Evolutionary conservation across 805 yeast genomes (phyloP), one percentile per base, ranked within the genome.

Genomic region (Sugiyamaella americana): DNA sequence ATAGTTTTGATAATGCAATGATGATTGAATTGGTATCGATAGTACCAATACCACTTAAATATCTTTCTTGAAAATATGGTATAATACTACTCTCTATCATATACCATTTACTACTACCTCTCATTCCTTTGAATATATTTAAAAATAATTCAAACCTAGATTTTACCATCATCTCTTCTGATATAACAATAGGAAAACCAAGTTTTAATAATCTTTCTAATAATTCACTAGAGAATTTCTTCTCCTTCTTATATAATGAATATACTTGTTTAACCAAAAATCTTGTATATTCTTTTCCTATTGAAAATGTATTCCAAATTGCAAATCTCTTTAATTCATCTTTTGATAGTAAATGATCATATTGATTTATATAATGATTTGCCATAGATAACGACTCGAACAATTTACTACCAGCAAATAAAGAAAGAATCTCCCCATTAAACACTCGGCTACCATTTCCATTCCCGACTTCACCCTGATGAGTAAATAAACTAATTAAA

Each of bases 121-220:
- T 35, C 5, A 39, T 4, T 40, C 23, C 16, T n/a, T 17, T 5
- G 37, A 48, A 5, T 17, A 29, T 11, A 5, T 23, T 5, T 4
- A 20, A 5, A 37, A 24, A 3, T 53, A 42, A 1, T 42, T 18
- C 18, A 23, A 20, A 4, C 23, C 35, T 18, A 16, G 16, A 16
- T 22, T 17, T 16, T 29, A 18, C 22, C 44, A 47, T 11, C 46
- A 29, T 5, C 19, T 22, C 8, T 34, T 41, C 1, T 2, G 50
- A 39, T 5, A 48, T 46, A 5, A 18, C 49, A 30, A 26, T 13
- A 2, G 62, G 54, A 16, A 50, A 53, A 10, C 63, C 65, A 20
- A 60, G 48, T 34, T 59, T 58, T 29, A 51, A 40, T 1, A 44
- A 43, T 16, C 44, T 21, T 21, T 59, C 63, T 8, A 59, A 45